Evolutionary conservation across 2,329 filamentous ascomycete genomes (phyloP).

Genomic region (Pseudogymnoascus destructans): DNA sequence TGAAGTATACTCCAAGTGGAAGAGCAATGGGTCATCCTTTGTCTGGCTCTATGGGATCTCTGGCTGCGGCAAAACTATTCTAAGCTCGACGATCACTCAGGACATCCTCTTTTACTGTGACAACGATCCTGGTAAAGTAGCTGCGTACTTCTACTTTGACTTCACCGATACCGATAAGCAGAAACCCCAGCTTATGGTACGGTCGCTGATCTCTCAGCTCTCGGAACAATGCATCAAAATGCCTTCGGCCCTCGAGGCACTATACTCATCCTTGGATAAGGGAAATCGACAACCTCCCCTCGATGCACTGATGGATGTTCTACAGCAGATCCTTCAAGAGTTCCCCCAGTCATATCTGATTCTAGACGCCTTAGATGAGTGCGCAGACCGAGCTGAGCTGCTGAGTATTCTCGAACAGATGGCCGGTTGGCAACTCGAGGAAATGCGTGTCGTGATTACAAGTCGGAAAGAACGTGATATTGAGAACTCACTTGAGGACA

Average conservation of each 20-base stretch:
- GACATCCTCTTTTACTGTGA: constrained; percentile 3
- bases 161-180: constrained; percentile 30
- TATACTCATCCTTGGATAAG: constrained; percentile 21
- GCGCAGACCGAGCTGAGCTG: constrained; percentile 11
- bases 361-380: constrained; percentile 26
- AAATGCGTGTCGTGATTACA: constrained; percentile 13
- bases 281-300: constrained; percentile 19
- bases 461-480: constrained; percentile 23
- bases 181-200: constrained; percentile 25
- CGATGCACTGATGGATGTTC: constrained; percentile 18
- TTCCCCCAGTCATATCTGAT: constrained; percentile 20
- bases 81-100: constrained; percentile 28
- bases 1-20: constrained; percentile 25
- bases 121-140: neutral
- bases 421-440: neutral
- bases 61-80: constrained; percentile 32
- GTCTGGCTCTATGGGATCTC: constrained; percentile 31
- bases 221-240: constrained; percentile 16
- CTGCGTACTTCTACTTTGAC: constrained; percentile 29
- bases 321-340: constrained; percentile 21
- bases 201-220: constrained; percentile 29
- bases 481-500: constrained; percentile 13
- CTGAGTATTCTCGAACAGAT: constrained; percentile 8
- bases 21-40: constrained; percentile 19
- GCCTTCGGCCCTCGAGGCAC: constrained; percentile 18